Conservation (phyloP, 1,284 basidiomycete species). For the Trichosporon inkin region DNA sequence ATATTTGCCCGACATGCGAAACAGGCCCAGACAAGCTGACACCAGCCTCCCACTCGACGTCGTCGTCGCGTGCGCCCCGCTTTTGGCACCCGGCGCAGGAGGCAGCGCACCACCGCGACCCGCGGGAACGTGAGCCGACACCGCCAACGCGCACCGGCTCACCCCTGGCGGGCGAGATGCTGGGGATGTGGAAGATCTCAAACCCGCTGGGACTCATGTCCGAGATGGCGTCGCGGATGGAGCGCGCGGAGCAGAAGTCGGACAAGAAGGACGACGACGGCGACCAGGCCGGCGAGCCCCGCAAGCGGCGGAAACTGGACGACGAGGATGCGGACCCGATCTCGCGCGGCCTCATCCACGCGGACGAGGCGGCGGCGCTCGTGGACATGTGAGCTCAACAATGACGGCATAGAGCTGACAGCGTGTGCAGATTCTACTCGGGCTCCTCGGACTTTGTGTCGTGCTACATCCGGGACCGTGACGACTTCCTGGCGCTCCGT, state of each 20-base stretch:
- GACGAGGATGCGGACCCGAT: conserved; percentile 21
- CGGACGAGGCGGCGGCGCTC: conserved; percentile 68
- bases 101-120: not conserved
- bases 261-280: conserved; percentile 11
- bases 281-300: not conserved
- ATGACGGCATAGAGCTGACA: not conserved
- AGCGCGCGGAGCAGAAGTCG: conserved; percentile 18
- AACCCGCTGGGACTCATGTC: conserved; percentile 25
- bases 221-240: conserved; percentile 26
- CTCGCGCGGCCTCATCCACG: conserved; percentile 59
- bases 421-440: conserved; percentile 57
- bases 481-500: conserved; percentile 60
- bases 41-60: not conserved
- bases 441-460: conserved; percentile 77
- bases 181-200: conserved; percentile 21
- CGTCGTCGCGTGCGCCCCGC: not conserved
- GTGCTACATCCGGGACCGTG: conserved; percentile 66
- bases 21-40: not conserved
- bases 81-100: conserved; percentile 4
- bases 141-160: not conserved
- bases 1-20: too few species aligned
- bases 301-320: not conserved
- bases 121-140: not conserved
- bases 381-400: conserved; percentile 63
- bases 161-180: conserved; percentile 15